Evolutionary conservation across 495 filamentous ascomycete genomes (phyloP).

Genomic region (Neurospora terricola): DNA sequence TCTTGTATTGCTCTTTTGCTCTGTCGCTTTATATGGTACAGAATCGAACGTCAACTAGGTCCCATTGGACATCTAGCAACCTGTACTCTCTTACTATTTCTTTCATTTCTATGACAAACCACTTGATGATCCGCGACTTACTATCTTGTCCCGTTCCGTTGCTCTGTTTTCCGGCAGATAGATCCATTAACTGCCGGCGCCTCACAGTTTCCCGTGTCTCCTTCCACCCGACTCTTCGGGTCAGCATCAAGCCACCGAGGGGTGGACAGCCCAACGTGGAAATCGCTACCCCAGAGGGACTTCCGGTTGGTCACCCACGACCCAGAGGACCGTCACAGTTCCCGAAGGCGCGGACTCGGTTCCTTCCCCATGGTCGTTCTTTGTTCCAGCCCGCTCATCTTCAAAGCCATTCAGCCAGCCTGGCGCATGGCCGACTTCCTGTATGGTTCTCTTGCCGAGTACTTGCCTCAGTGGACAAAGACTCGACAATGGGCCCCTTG

Average conservation of each 20-base stretch:
- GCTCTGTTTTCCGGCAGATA: neutral
- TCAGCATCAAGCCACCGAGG: neutral
- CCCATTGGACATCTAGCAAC: neutral
- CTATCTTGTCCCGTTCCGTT: neutral
- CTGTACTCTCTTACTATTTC: neutral
- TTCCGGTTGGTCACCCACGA: neutral
- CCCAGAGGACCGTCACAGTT: neutral
- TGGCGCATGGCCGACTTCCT: neutral
- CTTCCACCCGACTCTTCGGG: neutral
- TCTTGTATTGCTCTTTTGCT: neutral
- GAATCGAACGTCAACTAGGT: neutral
- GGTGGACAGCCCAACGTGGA: neutral
- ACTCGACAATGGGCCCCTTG: neutral
- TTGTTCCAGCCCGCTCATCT: neutral
- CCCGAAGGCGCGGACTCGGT: neutral
- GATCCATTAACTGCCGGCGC: neutral
- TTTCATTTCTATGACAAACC: neutral
- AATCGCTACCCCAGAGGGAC: neutral
- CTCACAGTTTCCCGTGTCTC: neutral
- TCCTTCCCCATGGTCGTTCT: neutral
- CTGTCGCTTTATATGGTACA: neutral
- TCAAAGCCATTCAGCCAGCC: neutral
- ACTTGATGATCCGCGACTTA: neutral
- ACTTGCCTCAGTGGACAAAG: neutral
- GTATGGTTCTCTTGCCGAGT: neutral